These are phyloP conservation scores for Aspergillus sp. DNA, from an alignment of 2,329 filamentous ascomycete species.

Conservation along the genomic window DNA sequence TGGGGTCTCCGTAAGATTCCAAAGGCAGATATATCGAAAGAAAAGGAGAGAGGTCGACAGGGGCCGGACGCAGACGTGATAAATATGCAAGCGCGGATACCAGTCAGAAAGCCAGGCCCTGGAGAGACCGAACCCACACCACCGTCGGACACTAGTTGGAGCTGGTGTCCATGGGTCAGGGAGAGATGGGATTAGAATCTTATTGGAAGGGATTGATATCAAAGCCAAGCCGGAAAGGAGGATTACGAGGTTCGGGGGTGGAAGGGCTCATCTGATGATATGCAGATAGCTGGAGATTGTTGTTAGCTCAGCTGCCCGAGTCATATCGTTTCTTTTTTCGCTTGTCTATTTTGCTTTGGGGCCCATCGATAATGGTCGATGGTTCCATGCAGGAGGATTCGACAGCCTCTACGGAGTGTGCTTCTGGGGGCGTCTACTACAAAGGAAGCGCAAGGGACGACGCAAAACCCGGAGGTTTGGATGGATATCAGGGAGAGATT, in stretches of 20 bases:
- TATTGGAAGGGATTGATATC: neutral
- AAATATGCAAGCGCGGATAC: constrained; percentile 2
- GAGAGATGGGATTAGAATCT: neutral
- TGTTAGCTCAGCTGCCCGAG: neutral
- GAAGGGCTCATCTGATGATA: too few species aligned
- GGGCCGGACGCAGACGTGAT: constrained; percentile 1
- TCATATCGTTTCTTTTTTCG: neutral
- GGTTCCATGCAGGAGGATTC: neutral
- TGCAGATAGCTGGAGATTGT: neutral
- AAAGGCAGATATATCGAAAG: neutral
- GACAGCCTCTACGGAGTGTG: neutral
- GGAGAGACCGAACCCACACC: neutral
- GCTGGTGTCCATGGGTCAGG: neutral
- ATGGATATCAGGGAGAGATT: neutral
- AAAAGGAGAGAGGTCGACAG: neutral
- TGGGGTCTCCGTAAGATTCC: neutral
- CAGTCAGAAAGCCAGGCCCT: constrained; percentile 3
- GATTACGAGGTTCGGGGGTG: neutral
- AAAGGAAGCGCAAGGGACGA: too few species aligned
- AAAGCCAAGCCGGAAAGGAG: neutral
- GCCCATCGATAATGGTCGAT: neutral
- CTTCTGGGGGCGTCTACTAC: too few species aligned
- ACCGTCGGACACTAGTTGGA: neutral
- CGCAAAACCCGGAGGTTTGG: too few species aligned
- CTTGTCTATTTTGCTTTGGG: neutral